Evolutionary conservation across 257 asterid species (phyloP).

Genomic region (Apocynum venetum): DNA sequence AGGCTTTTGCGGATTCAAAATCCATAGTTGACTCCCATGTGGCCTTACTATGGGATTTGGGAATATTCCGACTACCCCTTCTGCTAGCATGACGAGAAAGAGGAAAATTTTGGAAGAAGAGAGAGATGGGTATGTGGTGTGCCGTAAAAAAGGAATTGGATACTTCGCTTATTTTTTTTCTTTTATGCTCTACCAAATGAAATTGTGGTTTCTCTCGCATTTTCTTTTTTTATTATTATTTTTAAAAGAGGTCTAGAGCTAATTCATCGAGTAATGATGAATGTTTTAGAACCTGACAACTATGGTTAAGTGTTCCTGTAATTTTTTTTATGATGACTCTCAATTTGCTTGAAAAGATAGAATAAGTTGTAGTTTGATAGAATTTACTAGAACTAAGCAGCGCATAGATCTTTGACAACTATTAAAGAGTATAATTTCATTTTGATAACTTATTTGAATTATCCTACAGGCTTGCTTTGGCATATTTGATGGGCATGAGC

Average conservation of each 20-base stretch:
- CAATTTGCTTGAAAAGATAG: neutral
- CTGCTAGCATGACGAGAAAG: slow-evolving; percentile 20
- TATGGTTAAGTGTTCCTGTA: neutral
- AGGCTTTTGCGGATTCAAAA: slow-evolving; percentile 51
- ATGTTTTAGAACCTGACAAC: neutral
- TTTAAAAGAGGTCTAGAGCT: neutral
- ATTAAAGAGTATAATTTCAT: neutral
- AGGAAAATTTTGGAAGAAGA: slow-evolving; percentile 51
- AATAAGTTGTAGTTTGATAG: neutral
- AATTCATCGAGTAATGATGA: neutral
- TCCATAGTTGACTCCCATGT: slow-evolving; percentile 30
- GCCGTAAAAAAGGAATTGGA: slow-evolving; percentile 66
- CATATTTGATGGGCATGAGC: slow-evolving; percentile 68
- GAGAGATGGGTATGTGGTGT: slow-evolving; percentile 70
- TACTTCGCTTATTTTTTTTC: neutral
- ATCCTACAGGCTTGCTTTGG: slow-evolving; percentile 61
- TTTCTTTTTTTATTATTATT: no score
- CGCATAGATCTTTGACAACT: neutral
- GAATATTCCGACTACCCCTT: slow-evolving; percentile 23
- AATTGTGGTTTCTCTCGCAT: neutral
- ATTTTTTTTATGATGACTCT: neutral
- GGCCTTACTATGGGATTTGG: slow-evolving; percentile 35
- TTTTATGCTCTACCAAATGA: neutral
- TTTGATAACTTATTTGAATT: neutral
- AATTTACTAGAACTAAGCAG: neutral